Evolutionary conservation across 2,329 filamentous ascomycete genomes (phyloP).

Genomic region (Stachybotrys echinatus): DNA sequence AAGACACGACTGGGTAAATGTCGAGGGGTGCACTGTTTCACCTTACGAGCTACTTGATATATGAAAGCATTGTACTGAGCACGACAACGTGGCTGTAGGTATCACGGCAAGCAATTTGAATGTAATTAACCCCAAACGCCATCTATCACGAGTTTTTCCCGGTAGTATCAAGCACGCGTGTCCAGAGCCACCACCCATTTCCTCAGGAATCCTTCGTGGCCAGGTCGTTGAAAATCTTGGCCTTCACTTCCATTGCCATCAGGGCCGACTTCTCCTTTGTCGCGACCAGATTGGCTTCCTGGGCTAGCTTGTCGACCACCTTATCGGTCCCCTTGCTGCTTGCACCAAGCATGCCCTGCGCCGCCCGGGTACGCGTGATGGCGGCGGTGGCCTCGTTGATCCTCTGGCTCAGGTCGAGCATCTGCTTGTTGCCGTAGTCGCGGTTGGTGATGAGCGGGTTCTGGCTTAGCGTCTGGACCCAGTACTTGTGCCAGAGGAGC

Average conservation of each 20-base stretch:
- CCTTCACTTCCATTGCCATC: constrained; percentile 58
- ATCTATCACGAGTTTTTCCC: constrained; percentile 13
- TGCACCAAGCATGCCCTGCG: constrained; percentile 20
- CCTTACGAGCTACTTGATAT: too few species aligned
- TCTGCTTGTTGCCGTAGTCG: constrained; percentile 89
- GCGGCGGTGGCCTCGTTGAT: constrained; percentile 57
- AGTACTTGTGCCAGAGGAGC: constrained; percentile 97
- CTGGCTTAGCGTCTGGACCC: constrained; percentile 92
- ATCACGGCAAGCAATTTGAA: background rate
- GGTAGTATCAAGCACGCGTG: constrained; percentile 6
- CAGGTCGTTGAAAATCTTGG: constrained; percentile 51
- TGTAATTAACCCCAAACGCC: constrained; percentile 18
- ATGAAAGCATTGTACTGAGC: too few species aligned
- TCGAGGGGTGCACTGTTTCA: too few species aligned
- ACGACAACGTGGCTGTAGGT: too few species aligned
- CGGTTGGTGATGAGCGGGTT: constrained; percentile 87
- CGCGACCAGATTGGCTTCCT: constrained; percentile 56
- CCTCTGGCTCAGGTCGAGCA: constrained; percentile 81
- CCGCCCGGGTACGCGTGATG: constrained; percentile 18
- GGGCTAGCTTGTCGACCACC: constrained; percentile 54
- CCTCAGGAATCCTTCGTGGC: constrained; percentile 10
- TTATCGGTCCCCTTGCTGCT: constrained; percentile 27
- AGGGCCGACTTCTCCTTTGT: constrained; percentile 59
- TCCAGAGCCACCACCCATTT: constrained; percentile 7
- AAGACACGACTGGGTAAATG: too few species aligned